A percentile compares a stretch with the other conserved stretches of the same genome.
phyloP scores from a whole-genome alignment of 148 eudicot species.

The Rhododendron ovatum region DNA sequence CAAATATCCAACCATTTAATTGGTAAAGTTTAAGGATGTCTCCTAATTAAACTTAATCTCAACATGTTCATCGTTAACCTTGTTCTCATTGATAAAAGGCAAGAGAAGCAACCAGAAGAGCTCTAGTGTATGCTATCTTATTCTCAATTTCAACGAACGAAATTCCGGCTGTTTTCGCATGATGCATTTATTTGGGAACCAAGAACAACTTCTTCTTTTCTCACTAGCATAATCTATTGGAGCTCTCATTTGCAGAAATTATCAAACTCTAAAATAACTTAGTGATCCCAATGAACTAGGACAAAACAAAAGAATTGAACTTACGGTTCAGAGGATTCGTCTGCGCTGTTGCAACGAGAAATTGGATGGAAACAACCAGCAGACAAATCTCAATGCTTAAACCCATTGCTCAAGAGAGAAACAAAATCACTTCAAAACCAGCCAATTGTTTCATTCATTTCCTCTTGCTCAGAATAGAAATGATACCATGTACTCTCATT shows the following conservation, averaged over 20 bases:
- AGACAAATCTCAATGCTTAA: background rate
- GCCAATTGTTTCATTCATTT: background rate
- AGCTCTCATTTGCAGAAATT: background rate
- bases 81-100: background rate
- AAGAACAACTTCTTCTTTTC: background rate
- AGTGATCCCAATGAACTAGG: background rate
- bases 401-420: constrained; percentile 21
- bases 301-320: constrained; percentile 13
- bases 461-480: background rate
- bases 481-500: background rate
- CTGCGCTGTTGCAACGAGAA: constrained; percentile 17
- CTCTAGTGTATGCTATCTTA: background rate
- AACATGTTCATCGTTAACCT: background rate
- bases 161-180: background rate
- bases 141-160: background rate
- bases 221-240: background rate
- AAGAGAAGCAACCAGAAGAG: background rate
- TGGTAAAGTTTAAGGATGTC: background rate
- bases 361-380: constrained; percentile 24
- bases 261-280: background rate
- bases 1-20: background rate
- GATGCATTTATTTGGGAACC: background rate
- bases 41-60: background rate
- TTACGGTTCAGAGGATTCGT: constrained; percentile 49
- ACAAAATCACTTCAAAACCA: background rate